Evolutionary conservation across 1,284 basidiomycete species (phyloP).

Genomic region (Rhodotorula sp.): DNA sequence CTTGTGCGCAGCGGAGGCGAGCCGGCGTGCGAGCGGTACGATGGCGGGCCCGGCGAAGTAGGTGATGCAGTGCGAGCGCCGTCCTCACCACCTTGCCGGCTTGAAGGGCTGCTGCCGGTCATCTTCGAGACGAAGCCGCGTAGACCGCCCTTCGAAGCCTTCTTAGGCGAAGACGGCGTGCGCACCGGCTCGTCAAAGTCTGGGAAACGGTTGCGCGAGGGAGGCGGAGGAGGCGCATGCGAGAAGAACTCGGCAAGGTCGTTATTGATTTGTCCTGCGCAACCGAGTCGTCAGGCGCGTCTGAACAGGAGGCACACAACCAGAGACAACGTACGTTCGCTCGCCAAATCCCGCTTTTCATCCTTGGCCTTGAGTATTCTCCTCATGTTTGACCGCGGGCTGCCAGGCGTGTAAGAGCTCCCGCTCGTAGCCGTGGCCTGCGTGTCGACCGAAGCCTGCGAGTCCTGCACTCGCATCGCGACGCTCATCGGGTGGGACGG

Average conservation of each 20-base stretch:
- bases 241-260: constrained; percentile 36
- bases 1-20: not conserved
- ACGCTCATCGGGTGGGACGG: constrained; percentile 8
- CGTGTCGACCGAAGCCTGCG: constrained; percentile 1
- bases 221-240: constrained; percentile 4
- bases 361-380: constrained; percentile 31
- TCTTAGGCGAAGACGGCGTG: constrained; percentile 3
- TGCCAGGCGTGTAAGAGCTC: not conserved
- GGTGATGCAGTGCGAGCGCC: not conserved
- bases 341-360: constrained; percentile 28
- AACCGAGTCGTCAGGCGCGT: not conserved
- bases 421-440: not conserved
- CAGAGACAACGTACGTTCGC: constrained; percentile 13
- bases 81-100: not conserved
- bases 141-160: constrained; percentile 7
- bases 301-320: not conserved
- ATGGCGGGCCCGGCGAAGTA: not conserved
- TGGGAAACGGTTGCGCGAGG: not conserved
- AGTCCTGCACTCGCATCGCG: constrained; percentile 21
- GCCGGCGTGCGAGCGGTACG: not conserved
- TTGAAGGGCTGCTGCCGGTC: not conserved
- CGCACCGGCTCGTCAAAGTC: not conserved
- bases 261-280: constrained; percentile 24
- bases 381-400: constrained; percentile 3
- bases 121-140: constrained; percentile 18